phyloP scores from a whole-genome alignment of 768 basidiomycete genomes.

The Macrolepiota dolichaula region DNA sequence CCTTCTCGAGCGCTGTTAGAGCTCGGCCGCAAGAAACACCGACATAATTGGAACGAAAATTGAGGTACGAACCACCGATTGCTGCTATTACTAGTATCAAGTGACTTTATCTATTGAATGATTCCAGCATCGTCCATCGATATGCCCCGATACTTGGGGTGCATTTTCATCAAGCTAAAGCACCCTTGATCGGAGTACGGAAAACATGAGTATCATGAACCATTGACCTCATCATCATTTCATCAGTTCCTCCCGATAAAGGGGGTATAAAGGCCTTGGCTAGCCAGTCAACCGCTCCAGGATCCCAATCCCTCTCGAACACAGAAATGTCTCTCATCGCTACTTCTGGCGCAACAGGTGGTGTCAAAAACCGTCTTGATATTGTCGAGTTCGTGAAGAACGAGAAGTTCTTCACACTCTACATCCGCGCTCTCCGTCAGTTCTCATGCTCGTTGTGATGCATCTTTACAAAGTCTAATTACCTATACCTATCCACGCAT shows the following conservation, averaged over 20 bases:
- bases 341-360: not conserved
- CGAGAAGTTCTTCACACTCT: slow-evolving; percentile 45
- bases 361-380: slow-evolving; percentile 31
- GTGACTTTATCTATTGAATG: not conserved
- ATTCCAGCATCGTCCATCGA: not conserved
- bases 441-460: not conserved
- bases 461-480: not conserved
- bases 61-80: not conserved
- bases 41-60: not conserved
- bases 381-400: slow-evolving; percentile 40
- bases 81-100: not conserved
- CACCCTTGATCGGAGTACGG: not conserved
- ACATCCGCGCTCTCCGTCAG: slow-evolving; percentile 47
- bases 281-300: not conserved
- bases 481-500: not conserved
- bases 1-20: not conserved
- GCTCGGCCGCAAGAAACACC: not conserved
- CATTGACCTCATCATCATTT: not conserved
- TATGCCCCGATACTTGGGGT: not conserved
- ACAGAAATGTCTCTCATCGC: not conserved
- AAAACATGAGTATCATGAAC: not conserved
- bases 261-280: not conserved
- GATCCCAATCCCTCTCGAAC: not conserved
- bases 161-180: not conserved
- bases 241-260: not conserved